phyloP scores from a whole-genome alignment of 164 flowering plant species.

The Nymphaea colorata region DNA sequence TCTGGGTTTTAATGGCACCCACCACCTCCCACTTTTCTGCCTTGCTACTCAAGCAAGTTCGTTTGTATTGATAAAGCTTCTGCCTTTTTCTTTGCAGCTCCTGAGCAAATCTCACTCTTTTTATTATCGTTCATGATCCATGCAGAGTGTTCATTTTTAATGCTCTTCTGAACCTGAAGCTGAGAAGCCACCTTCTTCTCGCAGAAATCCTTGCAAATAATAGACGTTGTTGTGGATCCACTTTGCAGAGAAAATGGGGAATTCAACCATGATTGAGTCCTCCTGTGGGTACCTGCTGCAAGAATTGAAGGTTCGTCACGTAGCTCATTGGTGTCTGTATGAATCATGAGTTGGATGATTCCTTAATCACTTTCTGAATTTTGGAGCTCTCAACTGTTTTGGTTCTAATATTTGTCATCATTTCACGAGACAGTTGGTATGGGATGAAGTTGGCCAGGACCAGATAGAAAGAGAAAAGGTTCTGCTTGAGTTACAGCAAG shows the following conservation, averaged over 20 bases:
- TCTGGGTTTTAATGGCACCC: conserved; percentile 5
- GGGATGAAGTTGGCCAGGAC: conserved; percentile 95
- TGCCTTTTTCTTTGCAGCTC: conserved; percentile 4
- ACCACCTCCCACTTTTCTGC: conserved; percentile 28
- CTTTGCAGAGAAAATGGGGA: conserved; percentile 22
- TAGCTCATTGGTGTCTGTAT: background rate
- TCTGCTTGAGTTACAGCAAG: conserved; percentile 68
- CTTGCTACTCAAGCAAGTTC: conserved; percentile 56
- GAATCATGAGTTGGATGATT: background rate
- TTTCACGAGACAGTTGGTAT: conserved; percentile 45
- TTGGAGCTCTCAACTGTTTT: background rate
- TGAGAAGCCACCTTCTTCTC: background rate
- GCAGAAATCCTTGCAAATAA: conserved; percentile 35
- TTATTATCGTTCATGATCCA: background rate
- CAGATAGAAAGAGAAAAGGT: conserved; percentile 60
- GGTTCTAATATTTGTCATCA: background rate
- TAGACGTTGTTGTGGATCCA: conserved; percentile 1
- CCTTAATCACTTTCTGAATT: background rate
- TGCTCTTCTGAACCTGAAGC: background rate
- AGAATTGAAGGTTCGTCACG: conserved; percentile 53
- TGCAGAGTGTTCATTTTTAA: background rate
- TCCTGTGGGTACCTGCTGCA: conserved; percentile 86
- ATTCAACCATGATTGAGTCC: conserved; percentile 40
- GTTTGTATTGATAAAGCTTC: conserved; percentile 12
- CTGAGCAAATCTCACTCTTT: background rate